Conservation (phyloP, 2,329 filamentous ascomycete species). For the Aspergillus texensis region DNA sequence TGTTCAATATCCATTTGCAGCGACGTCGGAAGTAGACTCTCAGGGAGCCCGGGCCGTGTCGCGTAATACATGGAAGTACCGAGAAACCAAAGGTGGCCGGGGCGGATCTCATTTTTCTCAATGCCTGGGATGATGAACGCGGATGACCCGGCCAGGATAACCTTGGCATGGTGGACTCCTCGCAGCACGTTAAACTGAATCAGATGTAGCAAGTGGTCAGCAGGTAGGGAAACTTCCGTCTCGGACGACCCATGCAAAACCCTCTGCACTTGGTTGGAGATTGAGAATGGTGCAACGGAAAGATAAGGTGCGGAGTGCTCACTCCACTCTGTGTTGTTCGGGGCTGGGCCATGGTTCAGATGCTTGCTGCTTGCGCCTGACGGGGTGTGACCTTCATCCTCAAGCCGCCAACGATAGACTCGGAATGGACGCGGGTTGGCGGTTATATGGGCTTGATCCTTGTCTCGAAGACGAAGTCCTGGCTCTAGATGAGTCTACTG, state of each 20-base stretch:
- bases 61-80: constrained; percentile 11
- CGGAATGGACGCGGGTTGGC: constrained; percentile 1
- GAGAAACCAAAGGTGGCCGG: constrained; percentile 9
- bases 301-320: neutral
- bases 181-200: constrained; percentile 32
- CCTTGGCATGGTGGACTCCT: constrained; percentile 24
- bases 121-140: constrained; percentile 3
- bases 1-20: constrained; percentile 21
- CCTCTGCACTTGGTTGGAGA: neutral
- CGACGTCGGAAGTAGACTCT: constrained; percentile 15
- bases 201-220: constrained; percentile 28
- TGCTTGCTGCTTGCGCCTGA: too few species aligned
- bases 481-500: neutral
- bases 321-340: neutral
- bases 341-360: too few species aligned
- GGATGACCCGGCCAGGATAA: constrained; percentile 17
- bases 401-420: constrained; percentile 18
- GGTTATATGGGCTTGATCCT: neutral
- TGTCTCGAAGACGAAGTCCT: constrained; percentile 12
- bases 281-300: neutral
- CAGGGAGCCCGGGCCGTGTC: constrained; percentile 9
- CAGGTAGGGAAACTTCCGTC: constrained; percentile 5
- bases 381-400: neutral
- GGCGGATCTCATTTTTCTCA: neutral
- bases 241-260: neutral